Percentiles rank a stretch among this genome's conserved stretches.
These are phyloP conservation scores for Pseudocercospora vitis DNA, from an alignment of 2,329 filamentous ascomycete genomes.

Conservation along the genomic window DNA sequence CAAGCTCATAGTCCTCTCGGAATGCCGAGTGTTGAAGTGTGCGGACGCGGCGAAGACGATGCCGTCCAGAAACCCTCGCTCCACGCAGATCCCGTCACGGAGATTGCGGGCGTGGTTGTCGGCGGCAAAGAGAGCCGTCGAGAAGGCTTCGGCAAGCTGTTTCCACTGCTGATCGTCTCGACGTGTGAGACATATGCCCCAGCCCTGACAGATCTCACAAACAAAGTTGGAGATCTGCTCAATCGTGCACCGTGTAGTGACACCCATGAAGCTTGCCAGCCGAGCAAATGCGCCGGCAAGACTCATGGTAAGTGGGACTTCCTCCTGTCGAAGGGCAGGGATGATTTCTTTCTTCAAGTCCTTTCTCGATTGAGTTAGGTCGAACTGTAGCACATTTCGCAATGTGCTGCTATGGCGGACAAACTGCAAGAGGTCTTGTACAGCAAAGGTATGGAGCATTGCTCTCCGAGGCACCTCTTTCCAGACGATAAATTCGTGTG, in stretches of 20 bases:
- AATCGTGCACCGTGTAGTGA: not conserved
- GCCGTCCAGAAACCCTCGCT: not conserved
- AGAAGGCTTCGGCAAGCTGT: not conserved
- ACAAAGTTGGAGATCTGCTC: not conserved
- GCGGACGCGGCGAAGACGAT: not conserved
- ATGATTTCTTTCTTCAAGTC: not conserved
- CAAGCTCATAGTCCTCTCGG: not conserved
- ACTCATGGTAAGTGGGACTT: not conserved
- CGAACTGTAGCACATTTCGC: not conserved
- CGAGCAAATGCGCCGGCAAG: not conserved
- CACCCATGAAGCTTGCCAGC: not conserved
- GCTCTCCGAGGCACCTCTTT: conserved; percentile 1
- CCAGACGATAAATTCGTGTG: conserved; percentile 6
- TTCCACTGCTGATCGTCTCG: not conserved
- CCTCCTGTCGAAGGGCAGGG: not conserved
- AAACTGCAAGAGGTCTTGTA: not conserved
- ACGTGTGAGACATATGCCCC: not conserved
- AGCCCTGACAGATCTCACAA: not conserved
- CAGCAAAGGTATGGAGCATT: conserved; percentile 3
- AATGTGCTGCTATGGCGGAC: not conserved
- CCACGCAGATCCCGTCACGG: not conserved
- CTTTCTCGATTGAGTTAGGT: not conserved
- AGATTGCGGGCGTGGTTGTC: not conserved
- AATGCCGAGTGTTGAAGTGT: not conserved
- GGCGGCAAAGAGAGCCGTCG: not conserved